Conservation (phyloP, 2,329 filamentous ascomycete species). For the Alternaria novae-zelandiae region DNA sequence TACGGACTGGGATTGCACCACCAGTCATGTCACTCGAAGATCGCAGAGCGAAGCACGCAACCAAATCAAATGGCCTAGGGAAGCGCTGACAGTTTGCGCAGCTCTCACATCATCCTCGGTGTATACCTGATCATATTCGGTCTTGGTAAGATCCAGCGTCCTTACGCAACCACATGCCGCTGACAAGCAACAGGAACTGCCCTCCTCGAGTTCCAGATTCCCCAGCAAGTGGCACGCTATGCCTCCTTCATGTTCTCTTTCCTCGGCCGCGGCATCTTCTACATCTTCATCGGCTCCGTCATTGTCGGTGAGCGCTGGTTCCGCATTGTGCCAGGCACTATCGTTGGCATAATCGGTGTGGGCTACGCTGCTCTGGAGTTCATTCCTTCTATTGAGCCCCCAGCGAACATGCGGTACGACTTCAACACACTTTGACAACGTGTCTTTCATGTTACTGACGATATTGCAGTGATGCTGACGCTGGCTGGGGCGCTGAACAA, state of each 20-base stretch:
- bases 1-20: background rate
- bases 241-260: constrained; percentile 98
- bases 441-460: constrained; percentile 11
- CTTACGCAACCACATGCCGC: background rate
- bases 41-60: background rate
- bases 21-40: background rate
- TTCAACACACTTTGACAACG: background rate
- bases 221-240: constrained; percentile 89
- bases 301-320: constrained; percentile 72
- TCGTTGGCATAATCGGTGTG: constrained; percentile 80
- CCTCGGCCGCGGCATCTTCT: constrained; percentile 93
- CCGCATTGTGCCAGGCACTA: constrained; percentile 76
- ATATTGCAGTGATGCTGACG: constrained; percentile 55
- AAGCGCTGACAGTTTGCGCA: constrained; percentile 46
- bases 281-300: constrained; percentile 91
- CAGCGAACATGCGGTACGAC: constrained; percentile 59
- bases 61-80: background rate
- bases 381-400: constrained; percentile 60
- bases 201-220: constrained; percentile 84
- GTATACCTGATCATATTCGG: constrained; percentile 92
- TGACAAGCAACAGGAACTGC: constrained; percentile 64
- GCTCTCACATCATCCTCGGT: constrained; percentile 77
- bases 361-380: constrained; percentile 67
- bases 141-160: constrained; percentile 64
- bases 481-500: constrained; percentile 61